Percentiles rank a stretch among this genome's conserved stretches.
phyloP scores from a whole-genome alignment of 331 rosid species.

The Rosa hybrid region DNA sequence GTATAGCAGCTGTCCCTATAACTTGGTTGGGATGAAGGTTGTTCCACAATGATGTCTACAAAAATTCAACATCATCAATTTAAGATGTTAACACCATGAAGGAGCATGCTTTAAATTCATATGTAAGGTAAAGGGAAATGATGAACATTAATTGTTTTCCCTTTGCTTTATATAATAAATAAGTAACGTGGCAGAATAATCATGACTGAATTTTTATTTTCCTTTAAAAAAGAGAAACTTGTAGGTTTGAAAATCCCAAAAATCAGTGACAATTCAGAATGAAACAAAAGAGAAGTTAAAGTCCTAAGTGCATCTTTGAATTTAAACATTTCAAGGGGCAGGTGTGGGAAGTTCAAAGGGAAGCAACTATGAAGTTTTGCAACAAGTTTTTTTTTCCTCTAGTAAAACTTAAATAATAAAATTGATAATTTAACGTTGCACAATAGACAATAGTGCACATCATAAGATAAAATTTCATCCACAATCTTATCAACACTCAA shows the following conservation, averaged over 20 bases:
- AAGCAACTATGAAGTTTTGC: not conserved
- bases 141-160: no score
- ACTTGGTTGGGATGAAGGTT: conserved; percentile 89
- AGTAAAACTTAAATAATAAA: not conserved
- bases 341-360: not conserved
- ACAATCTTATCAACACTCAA: conserved; percentile 13
- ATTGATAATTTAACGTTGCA: not conserved
- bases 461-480: not conserved
- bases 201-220: not conserved
- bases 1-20: conserved; percentile 71
- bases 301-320: not conserved
- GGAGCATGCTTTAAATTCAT: conserved; percentile 26
- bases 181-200: not conserved
- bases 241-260: not conserved
- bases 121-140: not conserved
- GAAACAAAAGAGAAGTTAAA: not conserved
- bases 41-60: conserved; percentile 90
- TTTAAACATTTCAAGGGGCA: not conserved
- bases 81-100: conserved; percentile 17
- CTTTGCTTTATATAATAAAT: not conserved
- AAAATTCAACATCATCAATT: conserved; percentile 25
- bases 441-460: not conserved
- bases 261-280: not conserved
- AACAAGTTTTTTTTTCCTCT: not conserved
- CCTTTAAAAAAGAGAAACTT: not conserved